Base-by-base conservation (phyloP, 2,329 filamentous ascomycete genomes). In the Nannizziopsis barbatae region DNA sequence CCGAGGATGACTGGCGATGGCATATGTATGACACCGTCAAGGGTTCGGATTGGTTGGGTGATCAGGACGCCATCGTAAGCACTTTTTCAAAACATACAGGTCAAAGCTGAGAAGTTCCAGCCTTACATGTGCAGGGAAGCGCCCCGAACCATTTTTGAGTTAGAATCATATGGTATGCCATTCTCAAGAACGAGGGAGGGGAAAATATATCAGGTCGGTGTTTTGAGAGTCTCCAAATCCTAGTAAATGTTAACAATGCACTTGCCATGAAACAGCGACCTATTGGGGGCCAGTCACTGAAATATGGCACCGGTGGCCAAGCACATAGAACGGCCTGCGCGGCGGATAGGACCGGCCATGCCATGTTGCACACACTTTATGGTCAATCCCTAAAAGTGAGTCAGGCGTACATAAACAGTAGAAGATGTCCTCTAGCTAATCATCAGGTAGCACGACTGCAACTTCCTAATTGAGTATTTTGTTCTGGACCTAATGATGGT, bases 21-120 rank as follows among this genome's bases (percentile, higher is more conserved):
- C 89, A 95, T 73, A 95, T 95, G 89, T 95, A 95, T 75, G 89
- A 95, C 69, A 95, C 89, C 38, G 89, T 95, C 66, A 95, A 95
- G 76, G 89, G 89, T 57, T 94, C 86, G 57, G 89, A 95, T 75
- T 95, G 89, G 89, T 80, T 95, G 45, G 89, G 89, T 69, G 89
- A 95, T 70, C 89, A 95, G 71, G 89, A 95, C 66, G 89, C 89
- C 56, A 95, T 95, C 65, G 52, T 52, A 45, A 30, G 49, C 45
- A 41, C 31, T 15, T 40, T n/a, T 17, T 32, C 12, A 10, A 27
- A 42, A 17, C 10, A 12, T n/a, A 37, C n/a, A 6, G n/a, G 17
- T 15, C 1, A 33, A 38, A 18, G 18, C 35, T 49, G 32, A 39
- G 11, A 20, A 14, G 30, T 12, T 9, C 2, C n/a, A 53, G 52